Evolutionary conservation across 306 rosid species (phyloP).

Genomic region (Pterocarpus macrocarpus): DNA sequence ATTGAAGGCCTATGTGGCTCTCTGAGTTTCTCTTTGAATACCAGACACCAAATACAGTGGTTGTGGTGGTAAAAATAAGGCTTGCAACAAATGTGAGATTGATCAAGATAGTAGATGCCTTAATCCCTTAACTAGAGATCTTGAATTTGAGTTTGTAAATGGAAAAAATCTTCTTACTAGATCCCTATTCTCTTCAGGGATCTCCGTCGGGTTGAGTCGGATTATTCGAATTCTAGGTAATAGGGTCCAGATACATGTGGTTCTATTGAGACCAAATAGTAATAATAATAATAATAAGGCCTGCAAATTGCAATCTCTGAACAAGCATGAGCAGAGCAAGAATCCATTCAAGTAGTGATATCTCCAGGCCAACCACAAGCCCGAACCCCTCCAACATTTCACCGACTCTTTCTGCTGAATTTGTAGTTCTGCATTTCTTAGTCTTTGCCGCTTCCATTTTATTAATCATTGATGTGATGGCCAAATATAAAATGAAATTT

Average conservation of each 20-base stretch:
- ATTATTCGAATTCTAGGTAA: no score
- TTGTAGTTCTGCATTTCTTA: neutral
- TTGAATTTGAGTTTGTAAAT: no score
- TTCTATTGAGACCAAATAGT: no score
- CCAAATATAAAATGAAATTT: neutral
- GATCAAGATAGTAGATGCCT: no score
- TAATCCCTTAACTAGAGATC: no score
- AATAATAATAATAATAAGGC: no score
- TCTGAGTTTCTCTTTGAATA: constrained; percentile 1
- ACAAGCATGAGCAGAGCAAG: neutral
- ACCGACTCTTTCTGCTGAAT: neutral
- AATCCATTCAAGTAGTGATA: neutral
- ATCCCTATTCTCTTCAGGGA: no score
- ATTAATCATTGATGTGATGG: neutral
- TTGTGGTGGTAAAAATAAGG: no score
- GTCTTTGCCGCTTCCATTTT: neutral
- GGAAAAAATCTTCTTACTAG: no score
- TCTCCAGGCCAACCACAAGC: constrained; percentile 4
- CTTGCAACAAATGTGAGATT: no score
- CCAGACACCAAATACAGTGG: neutral
- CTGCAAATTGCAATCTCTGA: neutral
- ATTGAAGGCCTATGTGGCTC: neutral
- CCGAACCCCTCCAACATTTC: neutral
- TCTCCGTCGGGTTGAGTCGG: no score
- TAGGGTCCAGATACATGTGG: no score